Percentiles rank a stretch among this genome's conserved stretches.
phyloP scores from a whole-genome alignment of 2,329 filamentous ascomycete genomes.

The Lachnellula subtilissima region DNA sequence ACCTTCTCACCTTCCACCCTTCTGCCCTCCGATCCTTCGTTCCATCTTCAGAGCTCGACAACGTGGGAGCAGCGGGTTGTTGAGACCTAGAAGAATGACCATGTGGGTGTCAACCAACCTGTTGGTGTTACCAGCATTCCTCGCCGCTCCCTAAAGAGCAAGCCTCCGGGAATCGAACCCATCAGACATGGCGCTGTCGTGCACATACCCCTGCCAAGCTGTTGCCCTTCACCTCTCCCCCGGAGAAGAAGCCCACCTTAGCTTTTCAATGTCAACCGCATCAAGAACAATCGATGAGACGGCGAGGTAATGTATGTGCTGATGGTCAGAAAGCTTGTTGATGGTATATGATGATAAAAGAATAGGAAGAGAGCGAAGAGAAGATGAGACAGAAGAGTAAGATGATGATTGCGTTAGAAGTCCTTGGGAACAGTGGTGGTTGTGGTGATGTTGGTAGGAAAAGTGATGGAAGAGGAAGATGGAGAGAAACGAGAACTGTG shows the following conservation, averaged over 20 bases:
- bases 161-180: too few relatives aligned
- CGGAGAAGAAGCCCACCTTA: too few relatives aligned
- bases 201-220: too few relatives aligned
- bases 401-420: neutral
- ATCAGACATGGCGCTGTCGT: too few relatives aligned
- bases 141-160: too few relatives aligned
- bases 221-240: too few relatives aligned
- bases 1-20: neutral
- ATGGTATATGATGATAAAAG: neutral
- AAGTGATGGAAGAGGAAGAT: neutral
- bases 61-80: too few relatives aligned
- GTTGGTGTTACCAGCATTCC: too few relatives aligned
- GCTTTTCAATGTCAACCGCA: too few relatives aligned
- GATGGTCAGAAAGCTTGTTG: neutral
- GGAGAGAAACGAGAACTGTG: neutral
- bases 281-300: neutral
- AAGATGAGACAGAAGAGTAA: neutral
- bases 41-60: neutral
- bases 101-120: too few relatives aligned
- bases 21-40: neutral
- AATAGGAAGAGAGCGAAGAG: neutral
- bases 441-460: neutral
- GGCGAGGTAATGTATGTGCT: neutral
- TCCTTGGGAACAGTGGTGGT: neutral
- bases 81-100: too few relatives aligned